Evolutionary conservation across 352 stramenopile genomes (phyloP), one percentile per base, ranked within the genome.

Genomic region (Globisporangium mamillatum): DNA sequence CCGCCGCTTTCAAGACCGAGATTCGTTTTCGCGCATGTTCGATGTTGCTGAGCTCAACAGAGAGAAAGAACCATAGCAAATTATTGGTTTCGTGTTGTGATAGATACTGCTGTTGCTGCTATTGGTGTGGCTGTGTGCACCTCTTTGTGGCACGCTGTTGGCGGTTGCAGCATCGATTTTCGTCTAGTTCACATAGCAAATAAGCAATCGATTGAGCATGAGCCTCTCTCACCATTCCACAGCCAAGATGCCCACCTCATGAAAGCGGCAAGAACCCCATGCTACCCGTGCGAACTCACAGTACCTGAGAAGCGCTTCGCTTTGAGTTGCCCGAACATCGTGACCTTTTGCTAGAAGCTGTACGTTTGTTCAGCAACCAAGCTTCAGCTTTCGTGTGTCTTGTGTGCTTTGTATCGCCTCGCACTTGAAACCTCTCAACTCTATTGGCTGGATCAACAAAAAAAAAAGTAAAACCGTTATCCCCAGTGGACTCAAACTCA

Each of bases 261-360:
- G 36, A 44, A 44, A 44, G 36, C 10, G 1, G 29, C 36, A 44
- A 44, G 36, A 44, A 16, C 36, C 36, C 36, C 36, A 18, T 44
- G 36, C 10, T 44, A 16, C 10, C 38, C 18, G 3, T 48, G 4
- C 14, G 6, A 20, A 16, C 14, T 6, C 38, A n/a, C 38, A 50
- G 41, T 50, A 71, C 66, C 60, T 61, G 50, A 20, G n/a, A 71
- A 71, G 12, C 66, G 66, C 60, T 54, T 29, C 20, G 52, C 48
- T 22, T 56, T 55, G 9, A 71, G 36, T 14, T 44, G 54, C 25
- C 66, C 66, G 3, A 71, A 71, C 66, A 71, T 71, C 18, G 22
- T 54, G 14, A 1, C 4, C 20, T 38, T 66, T 29, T 22, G 24
- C 27, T 16, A 10, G 10, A 52, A n/a, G 10, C 38, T 46, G 38